Evolutionary conservation across 108 stramenopile genomes (phyloP), one percentile per base, ranked within the genome.

Genomic region (Nitzschia inconspicua): DNA sequence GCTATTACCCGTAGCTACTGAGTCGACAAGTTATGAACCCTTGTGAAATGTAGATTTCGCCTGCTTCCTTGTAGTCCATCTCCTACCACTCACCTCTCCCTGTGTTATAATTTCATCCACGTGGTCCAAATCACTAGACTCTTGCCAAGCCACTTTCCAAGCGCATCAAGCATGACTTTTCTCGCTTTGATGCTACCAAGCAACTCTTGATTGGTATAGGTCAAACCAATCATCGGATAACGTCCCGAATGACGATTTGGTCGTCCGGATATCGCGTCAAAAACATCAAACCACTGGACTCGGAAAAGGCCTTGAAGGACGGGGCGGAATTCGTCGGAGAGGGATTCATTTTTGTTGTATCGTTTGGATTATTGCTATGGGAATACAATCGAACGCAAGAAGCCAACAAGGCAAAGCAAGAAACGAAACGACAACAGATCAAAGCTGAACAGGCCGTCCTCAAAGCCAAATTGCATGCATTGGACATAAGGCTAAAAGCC

Each of bases 281-380:
- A 47, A 65, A 54, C 18, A 89, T 93, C 31, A 78, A 65, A 31
- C 67, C 75, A 28, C 51, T 93, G 31, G 88, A 89, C 53, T 76
- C 85, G 22, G 75, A 79, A 27, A 76, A 75, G 46, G 91, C 91
- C 2, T 40, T 93, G 18, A 66, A 76, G 36, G 66, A 68, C 18
- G 91, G 91, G 14, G 91, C 91, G 3, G 91, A 93, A 27, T 76
- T 93, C 47, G 57, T 89, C 4, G 88, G 91, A 41, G 91, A 93
- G 67, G 49, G 78, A 4, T 79, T 93, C 34, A 62, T 93, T 20
- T 77, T 93, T 22, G 16, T 55, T 8, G 91, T 93, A 39, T 39
- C n/a, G 37, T 39, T 39, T 39, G 52, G 2, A 37, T 30, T 23
- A 48, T 79, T 4, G 57, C 88, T 8, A 70, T 86, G 65, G 44